These are phyloP conservation scores for Tylopilus subfusipes DNA, from an alignment of 768 basidiomycete genomes.

Conservation along the genomic window DNA sequence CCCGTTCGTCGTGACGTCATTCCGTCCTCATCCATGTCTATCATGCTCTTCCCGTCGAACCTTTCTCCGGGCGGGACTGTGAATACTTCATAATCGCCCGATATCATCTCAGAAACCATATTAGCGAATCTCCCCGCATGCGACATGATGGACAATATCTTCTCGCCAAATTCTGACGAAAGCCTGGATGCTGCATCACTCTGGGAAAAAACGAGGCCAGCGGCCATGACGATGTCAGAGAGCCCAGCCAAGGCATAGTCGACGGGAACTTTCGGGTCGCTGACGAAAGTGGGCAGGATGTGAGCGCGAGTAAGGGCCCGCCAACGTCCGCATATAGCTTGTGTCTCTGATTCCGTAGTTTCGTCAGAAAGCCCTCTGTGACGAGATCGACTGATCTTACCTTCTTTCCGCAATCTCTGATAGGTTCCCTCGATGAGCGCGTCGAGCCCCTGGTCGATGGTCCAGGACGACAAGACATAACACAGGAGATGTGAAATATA, in stretches of 20 bases:
- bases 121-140: neutral
- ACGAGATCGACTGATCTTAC: too few relatives aligned
- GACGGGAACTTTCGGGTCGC: too few relatives aligned
- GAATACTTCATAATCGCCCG: neutral
- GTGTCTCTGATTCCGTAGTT: too few relatives aligned
- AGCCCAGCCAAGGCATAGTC: neutral
- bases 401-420: neutral
- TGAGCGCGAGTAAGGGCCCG: too few relatives aligned
- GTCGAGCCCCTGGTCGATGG: neutral
- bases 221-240: neutral
- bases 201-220: neutral
- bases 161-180: neutral
- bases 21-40: neutral
- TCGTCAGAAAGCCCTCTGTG: too few relatives aligned
- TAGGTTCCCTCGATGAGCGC: neutral
- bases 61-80: neutral
- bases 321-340: too few relatives aligned
- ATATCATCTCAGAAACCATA: constrained; percentile 1
- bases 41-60: neutral
- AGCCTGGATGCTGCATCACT: neutral
- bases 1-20: neutral
- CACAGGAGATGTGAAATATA: neutral
- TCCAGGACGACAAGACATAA: neutral
- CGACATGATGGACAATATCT: neutral
- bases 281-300: too few relatives aligned